These are phyloP conservation scores for Hebeloma cylindrosporum DNA, from an alignment of 768 basidiomycete genomes.

Conservation along the genomic window DNA sequence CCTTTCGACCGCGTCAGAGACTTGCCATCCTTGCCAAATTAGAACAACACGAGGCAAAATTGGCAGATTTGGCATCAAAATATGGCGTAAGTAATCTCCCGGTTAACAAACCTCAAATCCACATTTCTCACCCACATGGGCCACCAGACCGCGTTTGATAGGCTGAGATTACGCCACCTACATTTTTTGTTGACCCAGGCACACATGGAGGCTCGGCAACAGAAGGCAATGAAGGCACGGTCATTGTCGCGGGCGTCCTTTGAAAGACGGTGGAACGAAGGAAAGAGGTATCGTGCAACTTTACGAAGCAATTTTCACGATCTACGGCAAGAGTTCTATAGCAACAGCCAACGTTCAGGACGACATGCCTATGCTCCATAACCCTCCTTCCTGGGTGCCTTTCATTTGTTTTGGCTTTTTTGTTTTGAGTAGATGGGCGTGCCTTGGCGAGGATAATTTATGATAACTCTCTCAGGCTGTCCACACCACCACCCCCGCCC, in stretches of 20 bases:
- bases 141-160: slow-evolving; percentile 32
- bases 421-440: no score
- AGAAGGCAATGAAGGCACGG: slow-evolving; percentile 24
- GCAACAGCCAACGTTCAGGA: slow-evolving; percentile 17
- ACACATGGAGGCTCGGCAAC: slow-evolving; percentile 28
- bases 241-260: slow-evolving; percentile 30
- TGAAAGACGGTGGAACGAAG: slow-evolving; percentile 34
- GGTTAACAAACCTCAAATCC: no score
- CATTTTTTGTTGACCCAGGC: slow-evolving; percentile 32
- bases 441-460: slow-evolving; percentile 11
- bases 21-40: slow-evolving; percentile 33
- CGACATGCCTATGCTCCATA: slow-evolving; percentile 21
- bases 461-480: slow-evolving; percentile 8
- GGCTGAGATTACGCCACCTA: slow-evolving; percentile 33
- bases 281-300: slow-evolving; percentile 31
- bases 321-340: slow-evolving; percentile 25
- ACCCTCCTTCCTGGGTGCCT: no score
- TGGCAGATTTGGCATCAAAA: slow-evolving; percentile 37
- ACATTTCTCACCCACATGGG: background rate
- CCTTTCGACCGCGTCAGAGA: slow-evolving; percentile 30
- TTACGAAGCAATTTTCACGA: slow-evolving; percentile 33
- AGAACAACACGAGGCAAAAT: slow-evolving; percentile 39
- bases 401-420: no score
- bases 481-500: slow-evolving; percentile 6
- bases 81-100: slow-evolving; percentile 32